Conservation (phyloP, 176 grass and related monocot genomes). For the Zea mays region Zm-B73-REFERENCE-NAM-5.0 NC_050100.1:178923001-178923500, state of each 20-base stretch:
- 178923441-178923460: conserved; percentile 72
- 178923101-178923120: conserved; percentile 69
- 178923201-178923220: neutral
- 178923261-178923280: neutral
- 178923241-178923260: neutral
- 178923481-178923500: conserved; percentile 84
- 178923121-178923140: conserved; percentile 19
- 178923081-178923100: conserved; percentile 84
- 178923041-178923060: conserved; percentile 83
- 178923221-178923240: conserved; percentile 13
- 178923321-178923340: neutral
- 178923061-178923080: conserved; percentile 88
- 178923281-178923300: neutral
- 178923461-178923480: conserved; percentile 79
- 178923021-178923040: conserved; percentile 82
- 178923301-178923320: neutral
- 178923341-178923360: conserved; percentile 75
- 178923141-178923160: neutral
- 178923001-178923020: conserved; percentile 76
- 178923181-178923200: neutral
- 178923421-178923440: conserved; percentile 74
- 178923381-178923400: conserved; percentile 71
- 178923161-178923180: neutral
- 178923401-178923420: conserved; percentile 80
- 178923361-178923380: conserved; percentile 78